Percentiles rank a stretch among this genome's conserved stretches.
Evolutionary conservation across 2,329 filamentous ascomycete species (phyloP).

Genomic region (Penicillium occitanis): DNA sequence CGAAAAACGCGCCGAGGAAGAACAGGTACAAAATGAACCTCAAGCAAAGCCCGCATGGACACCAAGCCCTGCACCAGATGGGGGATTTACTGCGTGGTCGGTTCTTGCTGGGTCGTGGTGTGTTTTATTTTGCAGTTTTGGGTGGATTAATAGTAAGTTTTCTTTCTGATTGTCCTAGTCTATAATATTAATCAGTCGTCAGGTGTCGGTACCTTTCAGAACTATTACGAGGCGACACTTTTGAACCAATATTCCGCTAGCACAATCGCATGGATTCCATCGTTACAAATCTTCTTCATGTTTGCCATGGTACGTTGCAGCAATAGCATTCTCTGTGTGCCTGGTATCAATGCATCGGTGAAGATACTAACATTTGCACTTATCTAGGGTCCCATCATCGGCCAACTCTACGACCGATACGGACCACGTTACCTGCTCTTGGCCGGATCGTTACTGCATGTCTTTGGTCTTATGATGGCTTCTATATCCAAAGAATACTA

Average conservation of each 20-base stretch:
- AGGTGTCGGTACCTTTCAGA: constrained; percentile 57
- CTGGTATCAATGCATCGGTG: too few species aligned
- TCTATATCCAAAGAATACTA: constrained; percentile 56
- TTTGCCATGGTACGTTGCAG: constrained; percentile 38
- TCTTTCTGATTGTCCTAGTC: background rate
- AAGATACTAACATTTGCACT: background rate
- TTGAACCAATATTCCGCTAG: constrained; percentile 52
- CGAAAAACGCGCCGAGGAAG: background rate
- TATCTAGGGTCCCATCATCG: constrained; percentile 41
- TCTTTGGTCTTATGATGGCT: constrained; percentile 61
- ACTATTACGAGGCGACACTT: constrained; percentile 55
- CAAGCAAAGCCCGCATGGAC: background rate
- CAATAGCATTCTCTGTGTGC: background rate
- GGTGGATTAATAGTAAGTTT: constrained; percentile 50
- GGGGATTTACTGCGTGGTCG: constrained; percentile 6
- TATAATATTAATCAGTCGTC: constrained; percentile 10
- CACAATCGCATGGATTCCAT: constrained; percentile 60
- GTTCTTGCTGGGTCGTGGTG: constrained; percentile 21
- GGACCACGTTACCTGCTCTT: constrained; percentile 58
- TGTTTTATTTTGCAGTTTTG: constrained; percentile 35
- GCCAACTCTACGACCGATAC: constrained; percentile 61
- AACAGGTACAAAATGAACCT: background rate
- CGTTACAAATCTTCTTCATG: constrained; percentile 58
- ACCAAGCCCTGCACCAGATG: constrained; percentile 8
- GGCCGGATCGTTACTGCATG: constrained; percentile 54